These are phyloP conservation scores for Melaleuca quinquenervia DNA, from an alignment of 345 rosid species.

Conservation along the genomic window DNA sequence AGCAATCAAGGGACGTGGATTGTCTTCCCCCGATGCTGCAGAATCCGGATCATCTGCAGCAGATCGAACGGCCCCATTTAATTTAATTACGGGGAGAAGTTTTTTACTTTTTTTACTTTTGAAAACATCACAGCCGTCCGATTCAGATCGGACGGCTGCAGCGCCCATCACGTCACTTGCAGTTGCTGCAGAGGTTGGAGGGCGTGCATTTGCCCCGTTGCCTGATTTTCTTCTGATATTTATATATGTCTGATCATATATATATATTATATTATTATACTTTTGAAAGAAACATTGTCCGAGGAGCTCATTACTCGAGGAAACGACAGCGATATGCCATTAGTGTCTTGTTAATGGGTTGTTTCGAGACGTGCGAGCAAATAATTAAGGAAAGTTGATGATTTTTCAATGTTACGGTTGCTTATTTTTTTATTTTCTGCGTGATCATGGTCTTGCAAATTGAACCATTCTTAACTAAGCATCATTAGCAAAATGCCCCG, in stretches of 20 bases:
- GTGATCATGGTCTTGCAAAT: not conserved
- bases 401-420: not conserved
- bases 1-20: too few species aligned
- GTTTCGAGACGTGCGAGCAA: not conserved
- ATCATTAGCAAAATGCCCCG: not conserved
- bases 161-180: too few species aligned
- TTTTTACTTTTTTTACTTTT: too few species aligned
- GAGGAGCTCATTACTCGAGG: not conserved
- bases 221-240: not conserved
- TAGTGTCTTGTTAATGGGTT: not conserved
- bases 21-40: not conserved
- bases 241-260: not conserved
- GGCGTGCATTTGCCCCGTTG: not conserved
- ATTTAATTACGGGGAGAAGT: too few species aligned
- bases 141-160: too few species aligned
- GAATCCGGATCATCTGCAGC: too few species aligned
- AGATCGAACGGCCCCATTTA: too few species aligned
- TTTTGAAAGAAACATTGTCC: not conserved
- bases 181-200: too few species aligned
- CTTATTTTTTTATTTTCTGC: not conserved
- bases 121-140: too few species aligned
- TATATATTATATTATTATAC: not conserved
- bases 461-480: not conserved
- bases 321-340: not conserved
- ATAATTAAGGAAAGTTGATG: not conserved